phyloP scores from a whole-genome alignment of 345 rosid species.

The Populus deltoides region DNA sequence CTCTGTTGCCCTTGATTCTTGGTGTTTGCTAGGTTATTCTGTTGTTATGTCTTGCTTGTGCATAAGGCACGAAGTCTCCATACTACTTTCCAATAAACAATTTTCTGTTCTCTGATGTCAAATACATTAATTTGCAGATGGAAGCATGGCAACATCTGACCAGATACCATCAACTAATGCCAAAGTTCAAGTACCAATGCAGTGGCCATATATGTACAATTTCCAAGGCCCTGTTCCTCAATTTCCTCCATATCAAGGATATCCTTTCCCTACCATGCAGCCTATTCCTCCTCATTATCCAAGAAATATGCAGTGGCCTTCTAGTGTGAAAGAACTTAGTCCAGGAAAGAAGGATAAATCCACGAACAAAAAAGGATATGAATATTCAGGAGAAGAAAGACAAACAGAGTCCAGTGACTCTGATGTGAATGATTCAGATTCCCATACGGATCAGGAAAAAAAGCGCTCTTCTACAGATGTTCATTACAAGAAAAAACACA shows the following conservation, averaged over 20 bases:
- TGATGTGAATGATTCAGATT: conserved; percentile 51
- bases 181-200: conserved; percentile 50
- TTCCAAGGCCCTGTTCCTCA: conserved; percentile 46
- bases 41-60: background rate
- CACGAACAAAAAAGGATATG: conserved; percentile 39
- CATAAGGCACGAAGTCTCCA: background rate
- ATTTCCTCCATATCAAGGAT: conserved; percentile 64
- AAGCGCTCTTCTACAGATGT: conserved; percentile 41
- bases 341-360: conserved; percentile 33
- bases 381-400: conserved; percentile 43
- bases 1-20: too few relatives aligned
- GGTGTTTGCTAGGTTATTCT: too few relatives aligned
- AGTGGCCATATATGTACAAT: conserved; percentile 63
- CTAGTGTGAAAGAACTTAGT: conserved; percentile 23
- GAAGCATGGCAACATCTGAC: conserved; percentile 31
- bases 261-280: conserved; percentile 63
- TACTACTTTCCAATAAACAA: conserved; percentile 1
- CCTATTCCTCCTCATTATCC: conserved; percentile 46
- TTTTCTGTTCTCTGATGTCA: conserved; percentile 9
- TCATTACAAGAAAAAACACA: conserved; percentile 40
- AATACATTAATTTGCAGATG: conserved; percentile 39
- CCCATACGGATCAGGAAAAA: conserved; percentile 37
- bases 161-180: conserved; percentile 30
- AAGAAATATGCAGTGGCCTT: conserved; percentile 48
- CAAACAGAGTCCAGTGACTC: conserved; percentile 51